Percentiles rank a stretch among this genome's conserved stretches.
Conservation (phyloP, 2,329 filamentous ascomycete species). For the Lachnellula arida region DNA sequence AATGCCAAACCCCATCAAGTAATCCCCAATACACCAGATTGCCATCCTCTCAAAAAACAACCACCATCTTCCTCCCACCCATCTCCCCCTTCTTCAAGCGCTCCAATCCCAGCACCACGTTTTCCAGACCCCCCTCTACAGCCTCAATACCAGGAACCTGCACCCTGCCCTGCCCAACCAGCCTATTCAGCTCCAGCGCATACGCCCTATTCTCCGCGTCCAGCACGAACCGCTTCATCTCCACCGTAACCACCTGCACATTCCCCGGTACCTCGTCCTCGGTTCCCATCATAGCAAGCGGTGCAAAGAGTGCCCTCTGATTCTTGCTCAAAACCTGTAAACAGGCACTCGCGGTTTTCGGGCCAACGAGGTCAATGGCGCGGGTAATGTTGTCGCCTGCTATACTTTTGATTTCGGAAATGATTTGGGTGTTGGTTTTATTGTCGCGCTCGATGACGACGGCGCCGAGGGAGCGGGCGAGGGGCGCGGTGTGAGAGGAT, state of each 20-base stretch:
- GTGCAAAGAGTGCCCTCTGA: slow-evolving; percentile 29
- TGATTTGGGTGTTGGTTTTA: slow-evolving; percentile 32
- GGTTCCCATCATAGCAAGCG: slow-evolving; percentile 34
- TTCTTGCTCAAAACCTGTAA: slow-evolving; percentile 29
- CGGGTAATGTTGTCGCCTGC: slow-evolving; percentile 29
- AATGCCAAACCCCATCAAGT: no score
- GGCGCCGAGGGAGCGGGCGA: slow-evolving; percentile 33
- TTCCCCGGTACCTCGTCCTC: slow-evolving; percentile 28
- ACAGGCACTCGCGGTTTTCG: slow-evolving; percentile 31
- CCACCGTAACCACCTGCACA: slow-evolving; percentile 33
- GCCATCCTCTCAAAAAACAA: slow-evolving; percentile 10
- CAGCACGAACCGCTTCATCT: slow-evolving; percentile 39
- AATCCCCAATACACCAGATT: no score
- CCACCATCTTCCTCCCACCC: slow-evolving; percentile 34
- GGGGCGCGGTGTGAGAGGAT: slow-evolving; percentile 29
- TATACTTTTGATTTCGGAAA: slow-evolving; percentile 30
- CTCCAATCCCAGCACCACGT: slow-evolving; percentile 31
- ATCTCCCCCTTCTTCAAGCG: slow-evolving; percentile 34
- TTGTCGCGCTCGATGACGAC: slow-evolving; percentile 32
- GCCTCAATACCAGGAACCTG: slow-evolving; percentile 31
- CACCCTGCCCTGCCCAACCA: slow-evolving; percentile 29
- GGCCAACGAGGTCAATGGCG: slow-evolving; percentile 37
- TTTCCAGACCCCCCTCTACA: slow-evolving; percentile 33
- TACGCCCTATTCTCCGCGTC: slow-evolving; percentile 29
- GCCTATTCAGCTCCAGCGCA: slow-evolving; percentile 30